These are phyloP conservation scores for Rhodocollybia butyracea DNA, from an alignment of 768 basidiomycete species.

Conservation along the genomic window DNA sequence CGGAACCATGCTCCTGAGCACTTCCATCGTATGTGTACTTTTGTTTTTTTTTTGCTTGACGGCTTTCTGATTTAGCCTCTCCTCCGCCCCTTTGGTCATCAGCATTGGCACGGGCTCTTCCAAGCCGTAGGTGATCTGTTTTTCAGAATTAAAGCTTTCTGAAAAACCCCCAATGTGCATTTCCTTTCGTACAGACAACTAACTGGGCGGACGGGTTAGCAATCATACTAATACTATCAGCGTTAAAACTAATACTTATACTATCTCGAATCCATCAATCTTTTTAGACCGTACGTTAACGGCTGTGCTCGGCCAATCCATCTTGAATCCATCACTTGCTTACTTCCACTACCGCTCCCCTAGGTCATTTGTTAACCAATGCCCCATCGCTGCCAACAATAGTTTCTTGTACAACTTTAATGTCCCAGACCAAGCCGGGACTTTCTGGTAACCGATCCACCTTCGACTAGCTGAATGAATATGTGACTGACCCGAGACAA, in stretches of 20 bases:
- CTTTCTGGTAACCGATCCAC: slow-evolving; percentile 46
- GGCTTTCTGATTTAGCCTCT: neutral
- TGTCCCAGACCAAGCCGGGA: slow-evolving; percentile 36
- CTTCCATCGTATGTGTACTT: slow-evolving; percentile 36
- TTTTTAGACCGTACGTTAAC: neutral
- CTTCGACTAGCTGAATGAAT: too few species aligned
- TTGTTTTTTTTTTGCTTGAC: too few species aligned
- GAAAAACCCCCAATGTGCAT: too few species aligned
- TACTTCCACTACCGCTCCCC: too few species aligned
- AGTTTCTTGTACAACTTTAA: slow-evolving; percentile 40
- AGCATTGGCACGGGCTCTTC: slow-evolving; percentile 21
- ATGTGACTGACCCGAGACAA: too few species aligned
- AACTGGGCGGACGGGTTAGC: slow-evolving; percentile 15
- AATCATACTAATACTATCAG: neutral
- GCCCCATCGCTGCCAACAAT: slow-evolving; percentile 36
- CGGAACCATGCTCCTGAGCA: slow-evolving; percentile 31
- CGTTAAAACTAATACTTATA: neutral
- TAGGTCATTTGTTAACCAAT: slow-evolving; percentile 35
- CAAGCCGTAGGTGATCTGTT: too few species aligned
- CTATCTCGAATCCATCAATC: too few species aligned
- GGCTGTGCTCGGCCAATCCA: too few species aligned
- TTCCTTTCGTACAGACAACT: too few species aligned
- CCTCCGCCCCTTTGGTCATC: neutral
- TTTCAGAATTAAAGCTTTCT: too few species aligned
- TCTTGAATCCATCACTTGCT: too few species aligned